These are phyloP conservation scores for Galerina sulciceps DNA, from an alignment of 768 basidiomycete species.

Conservation along the genomic window DNA sequence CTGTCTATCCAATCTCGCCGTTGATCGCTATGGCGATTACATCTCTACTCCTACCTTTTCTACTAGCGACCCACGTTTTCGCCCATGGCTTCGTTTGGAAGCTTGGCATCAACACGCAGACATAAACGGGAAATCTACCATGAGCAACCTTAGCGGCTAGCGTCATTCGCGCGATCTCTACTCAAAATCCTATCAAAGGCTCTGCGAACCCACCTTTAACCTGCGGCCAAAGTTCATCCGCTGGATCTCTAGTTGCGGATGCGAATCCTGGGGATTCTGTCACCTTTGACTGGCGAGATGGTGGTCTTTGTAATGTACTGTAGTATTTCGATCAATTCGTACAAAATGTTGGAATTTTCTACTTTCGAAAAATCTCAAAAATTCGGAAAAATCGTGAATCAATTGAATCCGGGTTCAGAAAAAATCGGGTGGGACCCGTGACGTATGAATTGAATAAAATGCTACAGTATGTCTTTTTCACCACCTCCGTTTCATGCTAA, in stretches of 20 bases:
- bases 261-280: constrained; percentile 65
- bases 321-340: no score
- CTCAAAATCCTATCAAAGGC: constrained; percentile 51
- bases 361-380: no score
- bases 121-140: constrained; percentile 40
- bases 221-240: constrained; percentile 60
- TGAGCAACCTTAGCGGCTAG: constrained; percentile 21
- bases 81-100: constrained; percentile 49
- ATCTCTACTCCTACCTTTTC: constrained; percentile 33
- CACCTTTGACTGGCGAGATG: constrained; percentile 61
- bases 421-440: no score
- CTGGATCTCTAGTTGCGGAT: constrained; percentile 52
- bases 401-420: no score
- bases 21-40: neutral
- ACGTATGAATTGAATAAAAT: no score
- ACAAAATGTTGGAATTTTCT: no score
- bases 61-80: constrained; percentile 38
- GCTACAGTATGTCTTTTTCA: no score
- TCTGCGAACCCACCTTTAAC: constrained; percentile 57
- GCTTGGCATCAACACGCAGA: constrained; percentile 42
- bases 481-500: no score
- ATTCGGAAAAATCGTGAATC: no score
- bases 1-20: neutral
- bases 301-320: constrained; percentile 39
- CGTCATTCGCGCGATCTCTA: constrained; percentile 45